Evolutionary conservation across 202 grass and related monocot species (phyloP).

Genomic region (Schoenoplectus tabernaemontani): DNA sequence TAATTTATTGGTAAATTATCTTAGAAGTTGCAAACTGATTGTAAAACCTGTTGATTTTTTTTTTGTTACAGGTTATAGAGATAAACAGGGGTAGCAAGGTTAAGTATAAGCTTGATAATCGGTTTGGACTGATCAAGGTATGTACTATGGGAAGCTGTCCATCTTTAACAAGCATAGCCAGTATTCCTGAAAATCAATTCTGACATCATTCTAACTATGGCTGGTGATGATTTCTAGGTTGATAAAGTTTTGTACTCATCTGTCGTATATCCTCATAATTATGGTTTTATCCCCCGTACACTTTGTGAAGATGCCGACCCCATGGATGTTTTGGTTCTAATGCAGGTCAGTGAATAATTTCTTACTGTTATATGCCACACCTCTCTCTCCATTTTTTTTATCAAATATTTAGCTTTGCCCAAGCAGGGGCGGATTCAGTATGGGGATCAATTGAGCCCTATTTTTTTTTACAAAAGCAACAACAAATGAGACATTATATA

Average conservation of each 20-base stretch:
- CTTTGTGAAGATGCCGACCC: slow-evolving; percentile 76
- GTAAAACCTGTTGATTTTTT: neutral
- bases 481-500: no score
- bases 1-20: neutral
- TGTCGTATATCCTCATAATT: slow-evolving; percentile 84
- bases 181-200: neutral
- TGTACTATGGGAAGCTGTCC: neutral
- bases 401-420: neutral
- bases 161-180: neutral
- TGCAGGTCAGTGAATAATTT: slow-evolving; percentile 43
- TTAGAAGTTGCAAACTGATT: neutral
- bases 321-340: slow-evolving; percentile 79
- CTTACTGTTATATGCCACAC: neutral
- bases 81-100: slow-evolving; percentile 84
- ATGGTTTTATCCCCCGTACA: slow-evolving; percentile 69
- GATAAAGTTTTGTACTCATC: slow-evolving; percentile 64
- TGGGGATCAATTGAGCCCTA: no score
- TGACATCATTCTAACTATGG: slow-evolving; percentile 8
- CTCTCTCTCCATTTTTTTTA: neutral
- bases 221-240: slow-evolving; percentile 31
- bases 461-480: no score
- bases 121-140: slow-evolving; percentile 74
- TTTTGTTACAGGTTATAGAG: slow-evolving; percentile 60
- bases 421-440: no score
- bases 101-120: slow-evolving; percentile 85